Evolutionary conservation across 1,284 basidiomycete genomes (phyloP), one percentile per base, ranked within the genome.

Genomic region (Apiotrichum gamsii): DNA sequence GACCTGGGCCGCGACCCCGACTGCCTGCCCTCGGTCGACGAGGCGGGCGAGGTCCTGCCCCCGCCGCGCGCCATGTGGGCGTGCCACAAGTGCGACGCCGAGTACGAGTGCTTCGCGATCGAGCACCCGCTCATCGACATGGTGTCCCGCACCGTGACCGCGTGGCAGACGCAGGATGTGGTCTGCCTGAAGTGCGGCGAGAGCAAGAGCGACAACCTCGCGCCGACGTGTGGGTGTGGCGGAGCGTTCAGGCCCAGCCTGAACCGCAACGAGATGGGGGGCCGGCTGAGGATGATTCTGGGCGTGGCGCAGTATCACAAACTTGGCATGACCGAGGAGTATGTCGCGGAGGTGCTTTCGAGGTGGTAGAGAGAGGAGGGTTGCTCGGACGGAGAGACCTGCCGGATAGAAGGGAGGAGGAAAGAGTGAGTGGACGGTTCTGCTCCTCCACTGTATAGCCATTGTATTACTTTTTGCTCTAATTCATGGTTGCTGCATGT

Each of bases 1-100:
- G 94, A 98, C 68, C 85, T 97, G 57, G 95, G 91, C 66, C 81
- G 93, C n/a, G 93, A 96, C 69, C 78, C 83, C 6, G 88, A 91
- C 54, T 78, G 95, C 34, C 75, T 90, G 41, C 84, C 87, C 0
- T 46, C 55, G 13, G 59, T 64, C 15, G 65, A 70, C 35, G 58
- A 63, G 0, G 60, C 57, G 18, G 60, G 64, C 2, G 62, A 64
- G 33, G 43, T 63, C 33, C 37, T 63, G 10, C 76, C 56, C 65
- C 65, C 77, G 25, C 69, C 74, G 16, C 60, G 62, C 19, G 56
- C 62, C 34, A 65, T 58, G 33, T 73, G 72, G 72, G 65, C 67
- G 11, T 80, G 63, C 56, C 53, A 69, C 62, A 65, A 77, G 49
- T 97, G 94, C 65, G 80, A 80, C n/a, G 82, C 83, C 25, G 87